phyloP scores from a whole-genome alignment of 768 basidiomycete genomes.

The Kwoniella botswanensis region DNA sequence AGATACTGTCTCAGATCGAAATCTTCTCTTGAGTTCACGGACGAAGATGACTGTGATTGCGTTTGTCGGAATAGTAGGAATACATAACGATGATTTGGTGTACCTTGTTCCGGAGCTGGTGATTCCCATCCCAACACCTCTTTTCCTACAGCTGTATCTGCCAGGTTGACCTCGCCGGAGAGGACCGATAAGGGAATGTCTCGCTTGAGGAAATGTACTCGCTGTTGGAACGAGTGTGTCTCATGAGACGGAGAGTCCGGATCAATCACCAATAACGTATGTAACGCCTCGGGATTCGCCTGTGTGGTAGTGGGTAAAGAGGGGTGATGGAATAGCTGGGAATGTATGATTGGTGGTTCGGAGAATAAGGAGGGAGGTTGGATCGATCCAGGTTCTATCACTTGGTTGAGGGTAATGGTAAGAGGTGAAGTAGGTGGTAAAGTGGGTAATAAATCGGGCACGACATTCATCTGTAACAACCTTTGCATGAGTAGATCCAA shows the following conservation, averaged over 20 bases:
- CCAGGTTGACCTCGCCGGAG: slow-evolving; percentile 38
- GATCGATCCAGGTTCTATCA: slow-evolving; percentile 39
- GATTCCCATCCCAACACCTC: slow-evolving; percentile 69
- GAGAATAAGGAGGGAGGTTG: slow-evolving; percentile 63
- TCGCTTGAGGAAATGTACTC: slow-evolving; percentile 62
- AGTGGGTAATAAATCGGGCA: slow-evolving; percentile 80
- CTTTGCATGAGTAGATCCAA: slow-evolving; percentile 95
- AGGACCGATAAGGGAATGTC: slow-evolving; percentile 59
- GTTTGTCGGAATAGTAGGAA: slow-evolving; percentile 27
- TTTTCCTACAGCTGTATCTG: slow-evolving; percentile 34
- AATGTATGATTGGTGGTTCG: slow-evolving; percentile 69
- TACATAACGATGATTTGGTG: slow-evolving; percentile 76
- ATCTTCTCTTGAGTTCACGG: slow-evolving; percentile 2
- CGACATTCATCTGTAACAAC: slow-evolving; percentile 84
- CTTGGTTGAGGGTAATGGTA: slow-evolving; percentile 62
- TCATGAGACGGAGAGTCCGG: slow-evolving; percentile 83
- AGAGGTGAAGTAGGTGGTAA: slow-evolving; percentile 77
- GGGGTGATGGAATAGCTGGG: slow-evolving; percentile 74
- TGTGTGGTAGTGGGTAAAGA: slow-evolving; percentile 32
- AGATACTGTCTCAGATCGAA: slow-evolving; percentile 26
- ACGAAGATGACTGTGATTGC: slow-evolving; percentile 1
- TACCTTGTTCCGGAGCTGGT: slow-evolving; percentile 88
- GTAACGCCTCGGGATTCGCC: slow-evolving; percentile 68
- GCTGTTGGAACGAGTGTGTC: slow-evolving; percentile 63
- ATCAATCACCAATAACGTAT: slow-evolving; percentile 88